Percentiles rank a stretch among this genome's conserved stretches.
These are phyloP conservation scores for Pseudevernia furfuracea DNA, from an alignment of 495 filamentous ascomycete genomes.

Conservation along the genomic window DNA sequence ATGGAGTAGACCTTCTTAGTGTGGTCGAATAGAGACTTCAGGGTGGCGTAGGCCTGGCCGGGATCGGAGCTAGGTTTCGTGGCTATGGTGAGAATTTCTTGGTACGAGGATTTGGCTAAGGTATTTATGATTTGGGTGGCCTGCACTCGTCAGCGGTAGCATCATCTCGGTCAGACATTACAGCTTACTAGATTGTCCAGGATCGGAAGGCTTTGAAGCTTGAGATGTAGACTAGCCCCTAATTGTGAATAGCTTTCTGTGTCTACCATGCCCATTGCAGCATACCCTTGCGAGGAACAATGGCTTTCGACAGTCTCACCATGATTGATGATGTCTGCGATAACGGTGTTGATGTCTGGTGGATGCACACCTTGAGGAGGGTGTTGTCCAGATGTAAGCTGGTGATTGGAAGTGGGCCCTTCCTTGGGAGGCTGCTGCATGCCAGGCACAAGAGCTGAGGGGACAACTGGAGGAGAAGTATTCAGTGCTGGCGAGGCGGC, in stretches of 20 bases:
- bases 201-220: conserved; percentile 62
- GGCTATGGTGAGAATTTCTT: conserved; percentile 68
- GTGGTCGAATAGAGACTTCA: conserved; percentile 73
- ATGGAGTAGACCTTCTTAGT: conserved; percentile 73
- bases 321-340: conserved; percentile 43
- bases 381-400: neutral
- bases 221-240: conserved; percentile 52
- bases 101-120: conserved; percentile 59
- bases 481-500: neutral
- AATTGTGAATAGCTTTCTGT: conserved; percentile 38
- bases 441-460: neutral
- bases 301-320: conserved; percentile 43
- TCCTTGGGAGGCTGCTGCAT: neutral
- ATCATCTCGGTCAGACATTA: conserved; percentile 11
- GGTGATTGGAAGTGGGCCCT: neutral
- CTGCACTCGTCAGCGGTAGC: conserved; percentile 33
- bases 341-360: conserved; percentile 35
- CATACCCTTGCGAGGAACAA: conserved; percentile 23
- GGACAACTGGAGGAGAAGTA: neutral
- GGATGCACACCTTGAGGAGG: conserved; percentile 23
- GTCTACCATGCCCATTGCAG: conserved; percentile 33
- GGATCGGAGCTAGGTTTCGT: conserved; percentile 65
- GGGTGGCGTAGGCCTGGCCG: conserved; percentile 68
- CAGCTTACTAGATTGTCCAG: conserved; percentile 60
- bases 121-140: conserved; percentile 63